phyloP scores from a whole-genome alignment of 2,329 filamentous ascomycete genomes.

The Cercospora sojina region DNA sequence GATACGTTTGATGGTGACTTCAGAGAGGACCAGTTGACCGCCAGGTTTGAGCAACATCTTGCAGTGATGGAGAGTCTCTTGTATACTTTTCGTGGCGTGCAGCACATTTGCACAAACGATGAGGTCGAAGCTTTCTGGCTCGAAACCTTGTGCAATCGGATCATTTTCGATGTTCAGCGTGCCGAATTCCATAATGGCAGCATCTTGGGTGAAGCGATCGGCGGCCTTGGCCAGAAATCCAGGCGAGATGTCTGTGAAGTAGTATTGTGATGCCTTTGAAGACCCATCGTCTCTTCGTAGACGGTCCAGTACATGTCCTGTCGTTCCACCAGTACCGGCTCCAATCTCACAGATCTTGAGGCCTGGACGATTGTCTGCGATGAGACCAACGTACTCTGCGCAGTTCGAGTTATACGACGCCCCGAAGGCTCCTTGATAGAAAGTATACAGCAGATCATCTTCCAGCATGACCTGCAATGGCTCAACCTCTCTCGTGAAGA shows the following conservation, averaged over 20 bases:
- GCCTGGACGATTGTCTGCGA: conserved; percentile 37
- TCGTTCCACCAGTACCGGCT: conserved; percentile 48
- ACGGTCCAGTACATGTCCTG: conserved; percentile 37
- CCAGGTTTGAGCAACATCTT: conserved; percentile 24
- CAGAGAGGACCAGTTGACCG: background rate
- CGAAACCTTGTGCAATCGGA: conserved; percentile 38
- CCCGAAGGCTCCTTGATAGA: background rate
- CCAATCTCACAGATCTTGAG: conserved; percentile 43
- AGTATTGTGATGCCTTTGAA: conserved; percentile 37
- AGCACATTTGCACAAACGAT: conserved; percentile 31
- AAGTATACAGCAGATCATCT: background rate
- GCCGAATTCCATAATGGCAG: conserved; percentile 27
- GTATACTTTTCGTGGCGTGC: conserved; percentile 27
- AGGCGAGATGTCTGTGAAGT: conserved; percentile 48
- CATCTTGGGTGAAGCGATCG: conserved; percentile 20
- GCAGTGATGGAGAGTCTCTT: conserved; percentile 25
- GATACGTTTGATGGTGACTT: background rate
- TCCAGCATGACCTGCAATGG: background rate
- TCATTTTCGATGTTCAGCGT: conserved; percentile 37
- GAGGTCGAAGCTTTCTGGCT: conserved; percentile 32
- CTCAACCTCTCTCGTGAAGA: too few species aligned
- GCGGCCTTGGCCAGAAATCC: conserved; percentile 44
- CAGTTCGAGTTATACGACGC: conserved; percentile 43
- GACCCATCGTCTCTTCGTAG: background rate
- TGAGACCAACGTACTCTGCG: conserved; percentile 39